Conservation (phyloP, 345 rosid genomes). For the Ricinus communis region DNA sequence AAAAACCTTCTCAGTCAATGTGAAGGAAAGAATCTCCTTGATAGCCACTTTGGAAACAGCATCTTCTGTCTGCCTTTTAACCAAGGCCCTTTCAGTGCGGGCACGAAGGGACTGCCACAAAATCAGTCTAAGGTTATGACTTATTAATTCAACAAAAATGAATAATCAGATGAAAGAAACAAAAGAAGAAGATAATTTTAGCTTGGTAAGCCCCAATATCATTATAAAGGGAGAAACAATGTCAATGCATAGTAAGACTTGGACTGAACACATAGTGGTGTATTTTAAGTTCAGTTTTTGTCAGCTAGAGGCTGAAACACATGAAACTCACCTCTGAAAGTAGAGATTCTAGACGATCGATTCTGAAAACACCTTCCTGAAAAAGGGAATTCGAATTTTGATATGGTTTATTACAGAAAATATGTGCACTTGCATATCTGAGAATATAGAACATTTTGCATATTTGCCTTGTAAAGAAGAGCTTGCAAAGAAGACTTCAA, state of each 20-base stretch:
- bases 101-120: slow-evolving; percentile 78
- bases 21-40: slow-evolving; percentile 76
- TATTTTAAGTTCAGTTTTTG: not conserved
- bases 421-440: not conserved
- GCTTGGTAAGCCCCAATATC: not conserved
- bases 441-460: not conserved
- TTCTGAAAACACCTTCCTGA: slow-evolving; percentile 86
- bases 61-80: slow-evolving; percentile 44
- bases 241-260: too few species aligned
- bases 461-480: slow-evolving; percentile 77
- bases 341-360: slow-evolving; percentile 90
- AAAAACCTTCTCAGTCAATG: slow-evolving; percentile 71
- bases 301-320: not conserved
- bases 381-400: slow-evolving; percentile 15
- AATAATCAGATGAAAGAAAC: slow-evolving; percentile 5
- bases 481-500: slow-evolving; percentile 66
- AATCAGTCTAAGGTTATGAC: slow-evolving; percentile 9
- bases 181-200: not conserved
- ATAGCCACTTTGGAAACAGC: slow-evolving; percentile 48
- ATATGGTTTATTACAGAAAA: not conserved
- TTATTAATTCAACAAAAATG: not conserved
- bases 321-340: slow-evolving; percentile 65
- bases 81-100: slow-evolving; percentile 55
- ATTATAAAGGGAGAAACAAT: not conserved
- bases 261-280: too few species aligned